Base-by-base conservation (phyloP, 495 filamentous ascomycete genomes). In the Melanomma pulvis-pyrius region DNA sequence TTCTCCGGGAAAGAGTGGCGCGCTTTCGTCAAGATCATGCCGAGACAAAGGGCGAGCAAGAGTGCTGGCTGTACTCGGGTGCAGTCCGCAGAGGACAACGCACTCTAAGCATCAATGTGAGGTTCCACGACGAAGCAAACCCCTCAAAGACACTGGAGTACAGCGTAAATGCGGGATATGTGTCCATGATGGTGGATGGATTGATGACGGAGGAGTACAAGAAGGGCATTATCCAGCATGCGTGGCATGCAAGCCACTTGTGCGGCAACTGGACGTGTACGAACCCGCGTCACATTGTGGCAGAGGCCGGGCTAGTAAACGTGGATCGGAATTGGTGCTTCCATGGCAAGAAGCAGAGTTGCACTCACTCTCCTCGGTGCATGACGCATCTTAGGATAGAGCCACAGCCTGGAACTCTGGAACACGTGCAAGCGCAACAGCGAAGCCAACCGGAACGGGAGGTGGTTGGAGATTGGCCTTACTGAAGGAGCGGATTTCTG, bases 181-280 rank as follows among this genome's bases (percentile, higher is more conserved):
- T 73, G 12, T 49, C 48, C 21, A 67, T 77, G 54, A 29, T 76
- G 0, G 21, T 75, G 21, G 28, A 67, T 1, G 15, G 59, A n/a
- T 47, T 59, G 0, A 30, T 79, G 49, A 76, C 71, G 6, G 62
- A 70, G 7, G 65, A 68, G n/a, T 74, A 76, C 32, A 74, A 65
- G 49, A 60, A 74, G 22, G 75, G 76, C 4, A 77, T 70, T 25
- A 69, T 79, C 36, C 57, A 73, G 8, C 44, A 73, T 0, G n/a
- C 53, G 22, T 78, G 76, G 76, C 74, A 75, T 50, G 57, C 74
- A 0, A 74, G 70, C 34, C 76, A 79, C 58, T 70, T 79, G 1
- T 78, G 77, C 50, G 76, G 76, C 1, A 78, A 79, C 46, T 79
- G 77, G 75, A 73, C 60, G 0, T 78, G 77, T 52, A 51, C 71